Evolutionary conservation across 2,329 filamentous ascomycete species (phyloP), one percentile per base, ranked within the genome.

Genomic region (Atkinsonella texensis): DNA sequence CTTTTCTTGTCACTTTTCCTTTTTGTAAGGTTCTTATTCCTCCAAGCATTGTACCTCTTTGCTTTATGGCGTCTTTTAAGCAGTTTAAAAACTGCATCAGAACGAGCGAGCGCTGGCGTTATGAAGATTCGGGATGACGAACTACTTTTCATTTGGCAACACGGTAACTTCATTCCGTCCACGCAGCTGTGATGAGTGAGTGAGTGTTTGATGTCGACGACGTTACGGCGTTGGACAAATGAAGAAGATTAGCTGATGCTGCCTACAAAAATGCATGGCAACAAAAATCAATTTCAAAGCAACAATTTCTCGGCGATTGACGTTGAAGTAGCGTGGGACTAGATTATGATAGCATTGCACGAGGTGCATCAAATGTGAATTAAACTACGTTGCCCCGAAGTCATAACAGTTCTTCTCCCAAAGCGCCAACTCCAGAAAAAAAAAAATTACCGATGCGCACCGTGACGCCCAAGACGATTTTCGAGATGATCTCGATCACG

Each of bases 31-130:
- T 40, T 43, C 48, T 40, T 54, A 39, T 39, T 35, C 8, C 42
- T 17, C 13, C 48, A 38, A 38, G 31, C 35, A 44, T n/a, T 11
- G 10, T 13, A 43, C 20, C 15, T 28, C 31, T 13, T 18, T 17
- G 28, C 20, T 46, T 50, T 55, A 48, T 51, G 61, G 59, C 59
- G 61, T 64, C 62, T 56, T 56, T 57, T 56, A 57, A 58, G 49
- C 50, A 41, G 45, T 50, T 49, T 46, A 23, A 44, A 41, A 35
- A 35, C 31, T 38, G 32, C 13, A 32, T 46, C 3, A n/a, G 43
- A 46, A 51, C 20, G 28, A 28, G 28, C 28, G 52, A 48, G 52
- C 52, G 53, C 45, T 41, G 52, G 53, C 46, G 52, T 54, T 58
- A 50, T 55, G 51, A 55, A 45, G 48, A 44, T 8, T 39, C 32